Conservation (phyloP, 345 rosid species). For the Hibiscus tridactylites region DNA sequence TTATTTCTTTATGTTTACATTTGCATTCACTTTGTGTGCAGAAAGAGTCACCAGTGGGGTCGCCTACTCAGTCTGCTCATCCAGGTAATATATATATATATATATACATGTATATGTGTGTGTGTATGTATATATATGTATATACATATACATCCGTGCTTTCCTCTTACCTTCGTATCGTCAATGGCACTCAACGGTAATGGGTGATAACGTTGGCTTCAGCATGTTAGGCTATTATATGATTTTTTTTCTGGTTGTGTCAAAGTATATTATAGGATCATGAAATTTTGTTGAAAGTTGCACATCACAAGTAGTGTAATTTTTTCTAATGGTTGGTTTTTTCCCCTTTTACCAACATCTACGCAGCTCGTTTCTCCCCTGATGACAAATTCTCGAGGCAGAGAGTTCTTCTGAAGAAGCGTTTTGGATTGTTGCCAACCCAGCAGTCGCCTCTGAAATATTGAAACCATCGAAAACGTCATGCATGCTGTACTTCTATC, state of each 20-base stretch:
- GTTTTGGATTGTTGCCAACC: conserved; percentile 73
- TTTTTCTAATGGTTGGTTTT: background rate
- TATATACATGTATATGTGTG: background rate
- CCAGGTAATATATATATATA: conserved; percentile 41
- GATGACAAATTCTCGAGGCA: conserved; percentile 79
- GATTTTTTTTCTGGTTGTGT: background rate
- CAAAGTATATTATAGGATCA: background rate
- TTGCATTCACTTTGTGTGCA: conserved; percentile 20
- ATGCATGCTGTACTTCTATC: background rate
- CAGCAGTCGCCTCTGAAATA: conserved; percentile 62
- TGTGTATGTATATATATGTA: background rate
- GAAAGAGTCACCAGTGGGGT: conserved; percentile 73
- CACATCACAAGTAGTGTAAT: background rate
- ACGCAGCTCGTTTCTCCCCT: conserved; percentile 80
- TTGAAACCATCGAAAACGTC: conserved; percentile 15
- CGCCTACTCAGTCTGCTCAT: conserved; percentile 78
- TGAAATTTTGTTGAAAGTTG: background rate
- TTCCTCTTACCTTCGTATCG: background rate
- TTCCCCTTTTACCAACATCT: background rate
- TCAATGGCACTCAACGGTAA: background rate
- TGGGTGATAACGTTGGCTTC: background rate
- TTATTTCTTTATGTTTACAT: background rate
- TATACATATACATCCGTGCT: background rate
- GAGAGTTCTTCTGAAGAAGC: conserved; percentile 70
- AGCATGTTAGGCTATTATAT: background rate